phyloP scores from a whole-genome alignment of 2,329 filamentous ascomycete genomes.

The Alternaria atra region DNA sequence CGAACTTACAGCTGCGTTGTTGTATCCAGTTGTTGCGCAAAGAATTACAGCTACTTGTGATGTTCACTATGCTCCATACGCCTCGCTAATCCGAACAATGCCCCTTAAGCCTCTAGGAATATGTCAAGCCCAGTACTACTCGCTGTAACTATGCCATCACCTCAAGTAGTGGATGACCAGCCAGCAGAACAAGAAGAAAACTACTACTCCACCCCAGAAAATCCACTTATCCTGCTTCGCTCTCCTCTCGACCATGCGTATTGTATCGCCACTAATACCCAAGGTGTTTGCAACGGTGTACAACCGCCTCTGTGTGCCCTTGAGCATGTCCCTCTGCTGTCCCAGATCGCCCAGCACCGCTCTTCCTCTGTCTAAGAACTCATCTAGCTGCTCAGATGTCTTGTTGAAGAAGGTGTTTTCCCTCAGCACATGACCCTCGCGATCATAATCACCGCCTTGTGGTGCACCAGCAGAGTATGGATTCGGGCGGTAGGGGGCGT shows the following conservation, averaged over 20 bases:
- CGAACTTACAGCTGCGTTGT: neutral
- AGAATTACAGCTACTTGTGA: neutral
- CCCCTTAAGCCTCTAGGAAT: neutral
- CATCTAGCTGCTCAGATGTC: constrained; percentile 87
- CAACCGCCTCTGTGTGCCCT: constrained; percentile 88
- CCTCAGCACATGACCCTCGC: constrained; percentile 84
- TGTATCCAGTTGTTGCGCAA: neutral
- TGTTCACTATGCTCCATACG: neutral
- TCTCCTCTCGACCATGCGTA: constrained; percentile 92
- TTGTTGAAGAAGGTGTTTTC: constrained; percentile 88
- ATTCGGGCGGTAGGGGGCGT: constrained; percentile 51
- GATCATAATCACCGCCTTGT: constrained; percentile 64
- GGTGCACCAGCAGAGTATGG: constrained; percentile 50
- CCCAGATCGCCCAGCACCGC: constrained; percentile 89
- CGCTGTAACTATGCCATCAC: constrained; percentile 11
- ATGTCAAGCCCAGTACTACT: neutral
- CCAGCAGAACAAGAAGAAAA: constrained; percentile 94
- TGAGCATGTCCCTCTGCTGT: constrained; percentile 91
- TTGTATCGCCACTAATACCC: constrained; percentile 93
- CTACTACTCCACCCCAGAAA: constrained; percentile 83
- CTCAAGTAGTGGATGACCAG: constrained; percentile 85
- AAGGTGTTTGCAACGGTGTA: constrained; percentile 95
- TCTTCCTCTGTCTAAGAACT: constrained; percentile 90
- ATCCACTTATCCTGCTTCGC: constrained; percentile 98
- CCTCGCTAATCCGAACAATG: neutral